Percentiles rank a stretch among this genome's conserved stretches.
phyloP scores from a whole-genome alignment of 495 filamentous ascomycete species.

The Aeminium ludgeri region DNA sequence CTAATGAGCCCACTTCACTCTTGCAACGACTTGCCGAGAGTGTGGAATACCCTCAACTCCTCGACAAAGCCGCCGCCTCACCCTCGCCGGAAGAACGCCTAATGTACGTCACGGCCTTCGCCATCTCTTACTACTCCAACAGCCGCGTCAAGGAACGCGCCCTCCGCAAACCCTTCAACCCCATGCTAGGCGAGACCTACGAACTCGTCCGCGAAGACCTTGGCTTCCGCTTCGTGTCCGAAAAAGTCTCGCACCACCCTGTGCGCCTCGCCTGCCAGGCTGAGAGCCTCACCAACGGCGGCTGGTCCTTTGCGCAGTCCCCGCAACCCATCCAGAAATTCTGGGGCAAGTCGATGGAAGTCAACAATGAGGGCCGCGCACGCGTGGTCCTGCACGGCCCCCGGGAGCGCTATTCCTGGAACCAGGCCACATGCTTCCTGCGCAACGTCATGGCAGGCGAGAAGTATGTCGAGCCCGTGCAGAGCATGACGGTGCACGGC shows the following conservation, averaged over 20 bases:
- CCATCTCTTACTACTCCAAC: conserved; percentile 64
- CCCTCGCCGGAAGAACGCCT: conserved; percentile 49
- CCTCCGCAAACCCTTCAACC: conserved; percentile 95
- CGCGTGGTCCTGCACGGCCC: conserved; percentile 51
- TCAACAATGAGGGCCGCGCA: conserved; percentile 77
- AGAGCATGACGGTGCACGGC: conserved; percentile 63
- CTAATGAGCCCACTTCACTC: conserved; percentile 82
- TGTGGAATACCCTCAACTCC: conserved; percentile 70
- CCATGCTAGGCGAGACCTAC: conserved; percentile 89
- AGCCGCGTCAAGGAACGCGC: conserved; percentile 72
- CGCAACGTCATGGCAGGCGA: conserved; percentile 95
- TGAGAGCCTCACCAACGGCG: conserved; percentile 40
- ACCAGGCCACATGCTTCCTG: conserved; percentile 68
- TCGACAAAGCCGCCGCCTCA: conserved; percentile 51
- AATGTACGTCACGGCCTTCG: conserved; percentile 76
- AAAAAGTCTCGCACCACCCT: conserved; percentile 85
- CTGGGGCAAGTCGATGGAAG: conserved; percentile 91
- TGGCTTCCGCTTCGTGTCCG: conserved; percentile 76
- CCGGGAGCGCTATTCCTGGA: conserved; percentile 72
- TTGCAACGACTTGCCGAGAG: conserved; percentile 78
- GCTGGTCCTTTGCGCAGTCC: conserved; percentile 72
- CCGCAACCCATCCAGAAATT: conserved; percentile 88
- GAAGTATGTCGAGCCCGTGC: conserved; percentile 93
- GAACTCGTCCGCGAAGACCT: conserved; percentile 81
- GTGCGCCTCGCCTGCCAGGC: conserved; percentile 87